These are phyloP conservation scores for Solanum hybrid DNA, from an alignment of 305 asterid species.

Conservation along the genomic window DNA sequence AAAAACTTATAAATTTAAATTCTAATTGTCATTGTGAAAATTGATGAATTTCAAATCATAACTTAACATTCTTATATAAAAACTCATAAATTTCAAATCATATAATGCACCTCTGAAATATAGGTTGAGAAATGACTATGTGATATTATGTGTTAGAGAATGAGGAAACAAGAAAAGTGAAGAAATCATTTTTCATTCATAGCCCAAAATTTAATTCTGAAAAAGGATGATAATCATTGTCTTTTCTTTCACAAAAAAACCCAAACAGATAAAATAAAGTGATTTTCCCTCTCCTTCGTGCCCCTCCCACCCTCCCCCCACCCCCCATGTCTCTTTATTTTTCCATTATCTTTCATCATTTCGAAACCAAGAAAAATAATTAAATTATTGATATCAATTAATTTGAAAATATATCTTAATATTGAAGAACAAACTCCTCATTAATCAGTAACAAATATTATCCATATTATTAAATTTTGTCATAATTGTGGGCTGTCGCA, in stretches of 20 bases:
- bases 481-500: neutral
- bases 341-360: neutral
- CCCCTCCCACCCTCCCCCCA: accelerated
- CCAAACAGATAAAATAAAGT: neutral
- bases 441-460: neutral
- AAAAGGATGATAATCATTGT: neutral
- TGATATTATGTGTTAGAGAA: neutral
- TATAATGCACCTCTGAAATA: neutral
- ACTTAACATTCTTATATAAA: neutral
- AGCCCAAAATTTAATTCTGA: neutral
- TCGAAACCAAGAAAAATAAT: no score
- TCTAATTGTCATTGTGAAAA: accelerated
- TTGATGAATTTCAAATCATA: neutral
- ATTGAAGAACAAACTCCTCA: neutral
- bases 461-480: neutral
- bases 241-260: neutral
- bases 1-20: neutral
- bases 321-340: neutral
- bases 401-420: neutral
- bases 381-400: no score
- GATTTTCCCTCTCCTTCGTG: neutral
- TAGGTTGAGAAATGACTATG: neutral
- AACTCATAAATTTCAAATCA: neutral
- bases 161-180: neutral
- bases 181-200: neutral